phyloP scores from a whole-genome alignment of 2,329 filamentous ascomycete species.

The Fonsecaea erecta region DNA sequence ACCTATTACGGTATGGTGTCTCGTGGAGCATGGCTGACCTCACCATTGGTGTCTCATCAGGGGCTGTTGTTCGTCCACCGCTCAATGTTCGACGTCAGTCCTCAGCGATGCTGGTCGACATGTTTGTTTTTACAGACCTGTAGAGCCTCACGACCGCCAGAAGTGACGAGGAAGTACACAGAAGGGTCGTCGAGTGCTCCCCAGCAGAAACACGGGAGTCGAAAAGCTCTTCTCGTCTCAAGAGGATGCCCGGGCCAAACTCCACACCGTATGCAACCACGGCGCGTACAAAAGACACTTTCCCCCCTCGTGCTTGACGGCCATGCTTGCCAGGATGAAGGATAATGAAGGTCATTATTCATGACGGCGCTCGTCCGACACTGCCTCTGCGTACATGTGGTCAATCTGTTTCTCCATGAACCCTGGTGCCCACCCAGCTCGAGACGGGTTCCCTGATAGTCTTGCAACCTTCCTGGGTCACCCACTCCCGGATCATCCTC shows the following conservation, averaged over 20 bases:
- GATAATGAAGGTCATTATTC: slow-evolving; percentile 11
- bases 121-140: not conserved
- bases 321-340: not conserved
- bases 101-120: not conserved
- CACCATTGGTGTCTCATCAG: not conserved
- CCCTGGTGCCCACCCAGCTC: slow-evolving; percentile 4
- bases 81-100: slow-evolving; percentile 14
- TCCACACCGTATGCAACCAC: slow-evolving; percentile 15
- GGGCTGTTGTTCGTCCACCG: not conserved
- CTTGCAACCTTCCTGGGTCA: slow-evolving; percentile 2
- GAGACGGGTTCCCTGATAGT: not conserved
- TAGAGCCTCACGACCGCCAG: not conserved
- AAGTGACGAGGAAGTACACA: not conserved
- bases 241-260: not conserved
- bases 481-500: not conserved
- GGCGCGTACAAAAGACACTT: slow-evolving; percentile 15
- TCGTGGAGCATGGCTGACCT: not conserved
- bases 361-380: not conserved
- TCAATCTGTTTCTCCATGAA: slow-evolving; percentile 1
- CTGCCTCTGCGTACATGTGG: slow-evolving; percentile 14
- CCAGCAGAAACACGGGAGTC: not conserved
- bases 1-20: not conserved
- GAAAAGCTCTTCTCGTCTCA: not conserved
- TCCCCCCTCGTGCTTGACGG: slow-evolving; percentile 15
- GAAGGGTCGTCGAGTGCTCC: not conserved